These are phyloP conservation scores for Marasmius oreades DNA, from an alignment of 1,284 basidiomycete genomes.

Conservation along the genomic window DNA sequence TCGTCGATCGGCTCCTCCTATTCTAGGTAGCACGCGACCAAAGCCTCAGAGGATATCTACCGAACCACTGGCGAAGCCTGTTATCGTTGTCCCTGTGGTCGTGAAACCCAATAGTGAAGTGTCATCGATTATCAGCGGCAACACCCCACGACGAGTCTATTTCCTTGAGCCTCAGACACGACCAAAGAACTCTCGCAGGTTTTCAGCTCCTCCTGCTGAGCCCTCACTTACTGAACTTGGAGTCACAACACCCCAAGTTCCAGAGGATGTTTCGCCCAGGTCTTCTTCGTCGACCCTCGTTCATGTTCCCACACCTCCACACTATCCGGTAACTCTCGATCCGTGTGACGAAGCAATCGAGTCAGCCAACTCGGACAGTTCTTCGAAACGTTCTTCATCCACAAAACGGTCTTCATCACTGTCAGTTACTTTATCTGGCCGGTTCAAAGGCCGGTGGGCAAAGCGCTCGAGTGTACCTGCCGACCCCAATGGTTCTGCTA, in stretches of 20 bases:
- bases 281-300: constrained; percentile 12
- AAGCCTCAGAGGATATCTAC: not conserved
- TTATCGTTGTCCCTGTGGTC: not conserved
- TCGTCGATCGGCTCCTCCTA: constrained; percentile 12
- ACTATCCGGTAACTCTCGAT: not conserved
- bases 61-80: not conserved
- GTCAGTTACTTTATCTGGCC: not conserved
- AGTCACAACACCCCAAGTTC: not conserved
- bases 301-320: not conserved
- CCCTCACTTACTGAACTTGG: not conserved
- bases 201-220: not conserved
- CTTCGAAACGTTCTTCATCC: not conserved
- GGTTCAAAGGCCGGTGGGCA: constrained; percentile 3
- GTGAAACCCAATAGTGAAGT: not conserved
- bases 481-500: not conserved
- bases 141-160: constrained; percentile 9
- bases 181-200: constrained; percentile 1
- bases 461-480: not conserved
- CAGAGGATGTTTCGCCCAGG: constrained; percentile 8
- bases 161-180: constrained; percentile 8
- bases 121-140: not conserved
- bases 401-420: not conserved
- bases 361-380: not conserved
- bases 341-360: not conserved
- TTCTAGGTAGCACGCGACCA: not conserved